phyloP scores from a whole-genome alignment of 805 yeast genomes.

The Phaffomyces opuntiae region DNA sequence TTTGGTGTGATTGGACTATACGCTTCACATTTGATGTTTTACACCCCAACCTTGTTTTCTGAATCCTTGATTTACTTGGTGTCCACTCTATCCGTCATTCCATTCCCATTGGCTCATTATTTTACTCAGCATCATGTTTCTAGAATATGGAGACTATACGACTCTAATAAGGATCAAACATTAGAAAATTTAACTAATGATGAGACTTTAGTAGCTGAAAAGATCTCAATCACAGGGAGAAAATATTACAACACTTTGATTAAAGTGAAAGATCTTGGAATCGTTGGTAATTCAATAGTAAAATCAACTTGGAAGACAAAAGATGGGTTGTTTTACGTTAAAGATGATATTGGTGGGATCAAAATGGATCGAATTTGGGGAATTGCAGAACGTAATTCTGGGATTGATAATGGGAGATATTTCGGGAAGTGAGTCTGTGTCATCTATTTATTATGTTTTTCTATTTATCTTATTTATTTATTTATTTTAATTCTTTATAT shows the following conservation, averaged over 20 bases:
- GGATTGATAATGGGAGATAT: conserved; percentile 60
- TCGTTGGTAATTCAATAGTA: conserved; percentile 36
- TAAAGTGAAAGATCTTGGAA: conserved; percentile 38
- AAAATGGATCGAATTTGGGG: conserved; percentile 86
- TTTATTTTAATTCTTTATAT: neutral
- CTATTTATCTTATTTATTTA: neutral
- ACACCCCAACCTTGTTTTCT: conserved; percentile 43
- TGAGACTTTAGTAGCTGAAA: conserved; percentile 63
- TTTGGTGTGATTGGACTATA: conserved; percentile 54
- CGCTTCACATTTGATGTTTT: conserved; percentile 51
- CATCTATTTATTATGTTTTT: neutral
- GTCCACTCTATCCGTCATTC: conserved; percentile 38
- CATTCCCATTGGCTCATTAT: conserved; percentile 51
- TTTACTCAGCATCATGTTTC: conserved; percentile 63
- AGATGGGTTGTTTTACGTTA: conserved; percentile 43
- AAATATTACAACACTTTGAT: conserved; percentile 58
- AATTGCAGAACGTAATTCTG: conserved; percentile 61
- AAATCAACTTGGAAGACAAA: conserved; percentile 40
- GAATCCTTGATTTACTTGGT: conserved; percentile 38
- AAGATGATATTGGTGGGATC: conserved; percentile 73
- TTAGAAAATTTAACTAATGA: conserved; percentile 51
- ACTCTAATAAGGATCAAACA: conserved; percentile 52
- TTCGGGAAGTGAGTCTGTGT: conserved; percentile 13
- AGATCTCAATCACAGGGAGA: conserved; percentile 60
- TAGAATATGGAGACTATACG: conserved; percentile 63